Percentiles rank a stretch among this genome's conserved stretches.
Conservation (phyloP, 2,329 filamentous ascomycete genomes). For the Knoxdaviesia capensis region DNA sequence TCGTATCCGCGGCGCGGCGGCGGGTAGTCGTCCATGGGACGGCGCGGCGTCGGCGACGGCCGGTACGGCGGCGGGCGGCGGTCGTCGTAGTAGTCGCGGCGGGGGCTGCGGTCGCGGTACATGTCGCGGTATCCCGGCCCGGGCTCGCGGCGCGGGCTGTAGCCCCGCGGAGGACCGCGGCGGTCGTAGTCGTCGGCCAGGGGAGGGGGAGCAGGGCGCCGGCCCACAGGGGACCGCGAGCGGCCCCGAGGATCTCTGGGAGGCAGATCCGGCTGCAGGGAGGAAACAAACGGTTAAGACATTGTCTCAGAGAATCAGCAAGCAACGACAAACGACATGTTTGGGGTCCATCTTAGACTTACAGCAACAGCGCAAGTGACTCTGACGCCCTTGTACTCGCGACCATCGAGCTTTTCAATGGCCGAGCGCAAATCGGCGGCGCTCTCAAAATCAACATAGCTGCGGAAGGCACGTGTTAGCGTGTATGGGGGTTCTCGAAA, state of each 20-base stretch:
- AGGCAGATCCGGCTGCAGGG: conserved; percentile 53
- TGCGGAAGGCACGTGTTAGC: conserved; percentile 53
- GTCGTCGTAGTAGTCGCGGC: conserved; percentile 76
- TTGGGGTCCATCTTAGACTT: conserved; percentile 18
- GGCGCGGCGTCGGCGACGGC: conserved; percentile 62
- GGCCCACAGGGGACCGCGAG: conserved; percentile 53
- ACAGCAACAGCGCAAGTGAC: conserved; percentile 83
- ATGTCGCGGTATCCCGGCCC: conserved; percentile 35
- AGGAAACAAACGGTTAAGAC: conserved; percentile 23
- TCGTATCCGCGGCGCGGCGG: conserved; percentile 49
- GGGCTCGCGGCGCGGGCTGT: conserved; percentile 52
- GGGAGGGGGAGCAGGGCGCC: conserved; percentile 44
- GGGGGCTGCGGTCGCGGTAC: conserved; percentile 75
- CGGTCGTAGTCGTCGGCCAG: conserved; percentile 56
- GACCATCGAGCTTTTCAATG: conserved; percentile 83
- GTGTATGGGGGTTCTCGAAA: conserved; percentile 23
- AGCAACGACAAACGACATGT: background rate
- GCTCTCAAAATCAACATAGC: conserved; percentile 96
- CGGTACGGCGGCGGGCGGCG: conserved; percentile 56
- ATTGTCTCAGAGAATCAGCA: background rate
- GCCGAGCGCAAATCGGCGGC: conserved; percentile 74
- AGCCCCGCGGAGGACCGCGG: conserved; percentile 56
- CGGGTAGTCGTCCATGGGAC: conserved; percentile 58
- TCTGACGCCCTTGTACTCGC: conserved; percentile 77
- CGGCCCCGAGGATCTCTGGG: conserved; percentile 45